Evolutionary conservation across 2,329 filamentous ascomycete genomes (phyloP), one percentile per base, ranked within the genome.

Genomic region (Colletotrichum ledebouriae): DNA sequence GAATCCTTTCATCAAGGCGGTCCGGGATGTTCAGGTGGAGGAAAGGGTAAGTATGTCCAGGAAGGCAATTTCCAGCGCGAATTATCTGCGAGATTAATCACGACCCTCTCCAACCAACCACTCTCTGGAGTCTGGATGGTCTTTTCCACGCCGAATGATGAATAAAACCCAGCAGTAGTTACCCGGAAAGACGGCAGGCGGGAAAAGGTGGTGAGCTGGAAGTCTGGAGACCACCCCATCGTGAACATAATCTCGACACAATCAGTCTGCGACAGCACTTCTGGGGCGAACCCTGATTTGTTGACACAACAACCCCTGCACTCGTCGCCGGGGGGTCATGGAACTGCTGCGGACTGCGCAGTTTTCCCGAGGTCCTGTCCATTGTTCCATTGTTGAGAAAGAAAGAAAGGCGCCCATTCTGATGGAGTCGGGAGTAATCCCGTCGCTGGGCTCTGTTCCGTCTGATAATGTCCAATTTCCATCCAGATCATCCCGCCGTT

Each of bases 221-320:
- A 22, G 22, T 50, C 47, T 50, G 47, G 47, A 33, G 13, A 52
- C 49, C 10, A 59, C n/a, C 41, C 25, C 52, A n/a, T n/a, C n/a
- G n/a, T n/a, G n/a, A n/a, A n/a, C n/a, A n/a, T 59, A 68, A 68
- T 68, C 65, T 68, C 61, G 34, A 59, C 29, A 59, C 49, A 68
- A 68, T 65, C 55, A 68, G 55, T 64, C 61, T 68, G 55, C 47
- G 61, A 68, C 65, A 44, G 47, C 17, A 34, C 13, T 55, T 60
- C 65, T 64, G 55, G 65, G 65, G 60, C 53, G 53, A 55, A 68
- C 65, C 65, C 61, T 68, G 61, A 59, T 59, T 59, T 59, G 56
- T 25, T 37, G 56, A 20, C n/a, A 13, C n/a, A 22, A 29, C 29
- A 9, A 59, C 33, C 56, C 56, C 41, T 47, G 56, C 56, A 20